Evolutionary conservation across 2,329 filamentous ascomycete species (phyloP), one percentile per base, ranked within the genome.

Genomic region (Magnaporthiopsis incrustans): DNA sequence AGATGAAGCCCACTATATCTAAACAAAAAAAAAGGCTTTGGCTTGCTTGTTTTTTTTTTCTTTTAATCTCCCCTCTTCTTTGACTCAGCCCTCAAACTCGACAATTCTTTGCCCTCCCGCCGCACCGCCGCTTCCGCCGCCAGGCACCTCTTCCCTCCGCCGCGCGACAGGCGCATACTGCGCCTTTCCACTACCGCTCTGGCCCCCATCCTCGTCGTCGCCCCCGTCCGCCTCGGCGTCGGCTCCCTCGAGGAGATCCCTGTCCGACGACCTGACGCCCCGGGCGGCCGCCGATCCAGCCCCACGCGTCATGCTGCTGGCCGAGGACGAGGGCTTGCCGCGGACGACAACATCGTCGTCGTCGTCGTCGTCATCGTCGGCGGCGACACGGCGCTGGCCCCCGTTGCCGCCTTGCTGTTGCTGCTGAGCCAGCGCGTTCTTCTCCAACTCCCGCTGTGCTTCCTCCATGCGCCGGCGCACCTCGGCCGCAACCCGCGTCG

Each of bases 401-500:
- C 38, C 38, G 38, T 44, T 44, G 15, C 38, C 38, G 44, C 5
- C 32, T 38, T 30, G 30, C 35, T 32, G 53, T 26, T 59, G 75
- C 67, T 88, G 81, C 59, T 83, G 78, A 1, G 84, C 83, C n/a
- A 88, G 77, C 0, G 89, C 89, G 66, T 92, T 93, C 75, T 88
- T 89, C 76, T 97, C 94, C 68, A 97, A 78, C 73, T 98, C 94
- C 69, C 87, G 88, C 76, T 97, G 93, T 3, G 94, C 94, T 73
- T 99, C 95, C 67, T 99, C 94, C 89, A 98, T 97, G 59, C 93
- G 84, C 70, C 93, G 86, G 68, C 90, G 84, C 62, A 99, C 94
- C 75, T 99, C 95, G 0, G 89, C 91, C 0, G 95, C 95, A 65
- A 98, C 94, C 44, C 94, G 89, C 88, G 98, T 97, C 57, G 95